Base-by-base conservation (phyloP, 345 rosid genomes). In the Kandelia obovata region DNA sequence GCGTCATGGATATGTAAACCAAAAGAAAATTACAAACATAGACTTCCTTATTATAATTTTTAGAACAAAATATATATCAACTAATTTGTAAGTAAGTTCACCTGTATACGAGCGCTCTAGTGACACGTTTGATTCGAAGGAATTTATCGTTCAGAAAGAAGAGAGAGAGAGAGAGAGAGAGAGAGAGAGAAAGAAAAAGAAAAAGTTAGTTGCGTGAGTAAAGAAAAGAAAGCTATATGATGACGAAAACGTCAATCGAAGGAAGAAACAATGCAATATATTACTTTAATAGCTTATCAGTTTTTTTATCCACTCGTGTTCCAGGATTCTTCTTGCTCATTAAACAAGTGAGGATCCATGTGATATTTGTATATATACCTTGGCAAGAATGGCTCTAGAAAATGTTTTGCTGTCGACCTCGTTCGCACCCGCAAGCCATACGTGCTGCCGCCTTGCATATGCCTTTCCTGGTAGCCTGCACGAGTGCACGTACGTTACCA, bases 391-490 rank as follows among this genome's bases (percentile, higher is more conserved):
- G 47, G 98, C 95, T 84, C 99, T 84, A 10, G 95, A 83, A 65
- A 92, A 92, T 5, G 85, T 90, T 81, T 89, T 96, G 87, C 97
- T 88, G 72, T 96, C 99, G 31, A 85, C 89, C 58, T 92, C 96
- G 62, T 85, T 89, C 27, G 97, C 92, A 65, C 95, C 89, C 13
- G 82, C 78, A 21, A 92, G 90, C 99, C 99, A 96, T 57, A 84
- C 86, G 65, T 92, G 95, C 57, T 90, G 87, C 77, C 83, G 73
- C 83, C 82, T 85, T 13, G 95, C 80, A 75, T 85, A 90, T 13
- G 98, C 96, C 80, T 92, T 96, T 81, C 99, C 98, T 1, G 99
- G 96, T 57, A 96, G 79, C 85, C 98, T 96, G 77, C 61, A 66
- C 19, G 26, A 39, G 47, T 39, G 15, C 47, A 11, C 49, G 19